Conservation (phyloP, 73 alveolate genomes). For the Halteria grandinella region DNA sequence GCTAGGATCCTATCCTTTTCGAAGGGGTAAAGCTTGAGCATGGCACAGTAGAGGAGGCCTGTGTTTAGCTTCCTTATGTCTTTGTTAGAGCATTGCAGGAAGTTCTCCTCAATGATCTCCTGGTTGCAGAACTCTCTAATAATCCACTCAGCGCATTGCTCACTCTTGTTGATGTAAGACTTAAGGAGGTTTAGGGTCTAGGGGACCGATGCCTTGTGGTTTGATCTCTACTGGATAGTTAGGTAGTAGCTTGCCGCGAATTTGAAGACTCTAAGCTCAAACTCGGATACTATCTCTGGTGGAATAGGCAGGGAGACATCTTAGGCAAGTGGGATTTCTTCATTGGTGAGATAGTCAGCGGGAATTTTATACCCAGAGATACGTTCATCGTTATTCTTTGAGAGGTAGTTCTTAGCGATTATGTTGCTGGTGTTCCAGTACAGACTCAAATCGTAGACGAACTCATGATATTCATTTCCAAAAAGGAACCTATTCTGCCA, state of each 20-base stretch:
- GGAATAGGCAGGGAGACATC: conserved; percentile 6
- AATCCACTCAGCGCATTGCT: conserved; percentile 57
- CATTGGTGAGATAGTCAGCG: conserved; percentile 17
- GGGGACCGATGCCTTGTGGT: conserved; percentile 34
- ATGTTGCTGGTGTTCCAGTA: conserved; percentile 58
- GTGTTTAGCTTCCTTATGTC: conserved; percentile 64
- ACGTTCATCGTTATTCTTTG: conserved; percentile 63
- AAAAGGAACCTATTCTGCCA: conserved; percentile 67
- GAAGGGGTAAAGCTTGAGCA: conserved; percentile 62
- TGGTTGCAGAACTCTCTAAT: conserved; percentile 48
- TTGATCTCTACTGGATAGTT: conserved; percentile 54
- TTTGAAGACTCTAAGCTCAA: conserved; percentile 57
- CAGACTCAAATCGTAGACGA: conserved; percentile 47
- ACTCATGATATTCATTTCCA: conserved; percentile 68
- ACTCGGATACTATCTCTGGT: background rate
- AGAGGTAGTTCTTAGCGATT: conserved; percentile 22
- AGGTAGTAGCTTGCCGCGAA: conserved; percentile 59
- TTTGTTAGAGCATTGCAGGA: conserved; percentile 28
- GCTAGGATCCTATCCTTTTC: conserved; percentile 41
- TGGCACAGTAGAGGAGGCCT: conserved; percentile 68
- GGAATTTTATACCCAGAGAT: conserved; percentile 15
- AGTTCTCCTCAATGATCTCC: conserved; percentile 53
- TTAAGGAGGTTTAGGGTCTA: conserved; percentile 57
- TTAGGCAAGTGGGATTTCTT: background rate
- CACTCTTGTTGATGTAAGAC: conserved; percentile 53